phyloP scores from a whole-genome alignment of 75 land plant species.

The Azolla pinnata region DNA sequence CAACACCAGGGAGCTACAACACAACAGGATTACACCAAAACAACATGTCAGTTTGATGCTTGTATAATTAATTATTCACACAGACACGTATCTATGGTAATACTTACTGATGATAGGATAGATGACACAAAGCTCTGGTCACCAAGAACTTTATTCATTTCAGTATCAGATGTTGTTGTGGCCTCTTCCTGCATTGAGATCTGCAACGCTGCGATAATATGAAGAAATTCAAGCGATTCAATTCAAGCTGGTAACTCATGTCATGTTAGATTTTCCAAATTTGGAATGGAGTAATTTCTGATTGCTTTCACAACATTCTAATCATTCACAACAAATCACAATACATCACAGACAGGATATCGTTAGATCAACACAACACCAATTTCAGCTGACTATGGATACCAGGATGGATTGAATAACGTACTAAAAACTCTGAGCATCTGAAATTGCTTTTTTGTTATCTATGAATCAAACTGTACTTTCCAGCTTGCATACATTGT shows the following conservation, averaged over 20 bases:
- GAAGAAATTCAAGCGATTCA: neutral
- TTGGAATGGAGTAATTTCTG: neutral
- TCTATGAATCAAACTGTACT: too few relatives aligned
- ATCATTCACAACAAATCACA: neutral
- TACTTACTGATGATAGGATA: conserved; percentile 65
- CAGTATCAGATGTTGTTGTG: conserved; percentile 33
- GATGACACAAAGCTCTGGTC: conserved; percentile 82
- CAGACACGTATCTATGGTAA: neutral
- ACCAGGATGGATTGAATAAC: too few relatives aligned
- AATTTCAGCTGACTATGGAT: neutral
- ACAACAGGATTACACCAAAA: neutral
- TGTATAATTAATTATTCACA: neutral
- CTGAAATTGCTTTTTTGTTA: too few relatives aligned
- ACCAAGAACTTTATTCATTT: conserved; percentile 60
- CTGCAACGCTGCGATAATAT: conserved; percentile 66
- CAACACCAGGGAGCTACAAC: conserved; percentile 88
- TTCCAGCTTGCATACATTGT: too few relatives aligned
- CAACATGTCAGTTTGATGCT: neutral
- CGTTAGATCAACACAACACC: neutral
- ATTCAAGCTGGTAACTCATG: too few relatives aligned
- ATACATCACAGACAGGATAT: neutral
- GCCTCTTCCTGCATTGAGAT: conserved; percentile 70
- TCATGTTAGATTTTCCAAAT: neutral
- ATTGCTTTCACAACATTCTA: neutral
- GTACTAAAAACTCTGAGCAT: too few relatives aligned